Evolutionary conservation across 139 green algal species (phyloP).

Genomic region (Chlamydomonas sp.): DNA sequence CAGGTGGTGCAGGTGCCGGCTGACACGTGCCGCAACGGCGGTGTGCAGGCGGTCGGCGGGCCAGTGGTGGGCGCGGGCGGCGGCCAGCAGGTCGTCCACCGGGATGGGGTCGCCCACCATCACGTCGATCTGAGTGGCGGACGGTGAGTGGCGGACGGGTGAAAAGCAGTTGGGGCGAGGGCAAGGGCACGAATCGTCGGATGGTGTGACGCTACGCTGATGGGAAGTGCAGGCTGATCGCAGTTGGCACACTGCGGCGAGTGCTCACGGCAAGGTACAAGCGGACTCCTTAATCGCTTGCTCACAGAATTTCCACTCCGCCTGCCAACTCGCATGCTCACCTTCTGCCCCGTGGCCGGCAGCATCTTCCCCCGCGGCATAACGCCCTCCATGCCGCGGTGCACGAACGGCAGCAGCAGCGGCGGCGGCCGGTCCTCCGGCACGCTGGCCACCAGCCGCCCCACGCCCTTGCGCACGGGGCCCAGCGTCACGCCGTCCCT

Average conservation of each 20-base stretch:
- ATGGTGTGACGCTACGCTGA: neutral
- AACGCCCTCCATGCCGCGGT: constrained; percentile 86
- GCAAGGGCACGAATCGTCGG: neutral
- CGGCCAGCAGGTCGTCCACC: constrained; percentile 67
- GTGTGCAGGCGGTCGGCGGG: constrained; percentile 59
- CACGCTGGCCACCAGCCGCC: constrained; percentile 67
- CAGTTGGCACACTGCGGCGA: no score
- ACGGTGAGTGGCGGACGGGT: neutral
- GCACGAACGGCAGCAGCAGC: constrained; percentile 89
- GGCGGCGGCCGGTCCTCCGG: constrained; percentile 48
- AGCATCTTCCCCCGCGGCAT: constrained; percentile 75
- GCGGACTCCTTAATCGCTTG: neutral
- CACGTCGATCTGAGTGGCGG: constrained; percentile 63
- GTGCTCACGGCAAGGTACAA: no score
- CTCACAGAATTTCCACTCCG: neutral
- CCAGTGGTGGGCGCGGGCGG: constrained; percentile 53
- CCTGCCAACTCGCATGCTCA: constrained; percentile 6
- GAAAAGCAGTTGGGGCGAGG: neutral
- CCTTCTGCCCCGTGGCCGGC: constrained; percentile 63
- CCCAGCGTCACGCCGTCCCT: constrained; percentile 60
- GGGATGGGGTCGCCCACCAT: constrained; percentile 79
- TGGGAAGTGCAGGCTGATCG: no score
- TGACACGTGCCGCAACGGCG: constrained; percentile 57
- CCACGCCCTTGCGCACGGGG: constrained; percentile 80
- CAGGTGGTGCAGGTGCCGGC: constrained; percentile 23